Evolutionary conservation across 176 grass and related monocot genomes (phyloP), one percentile per base, ranked within the genome.

Genomic region (Phyllostachys edulis): DNA sequence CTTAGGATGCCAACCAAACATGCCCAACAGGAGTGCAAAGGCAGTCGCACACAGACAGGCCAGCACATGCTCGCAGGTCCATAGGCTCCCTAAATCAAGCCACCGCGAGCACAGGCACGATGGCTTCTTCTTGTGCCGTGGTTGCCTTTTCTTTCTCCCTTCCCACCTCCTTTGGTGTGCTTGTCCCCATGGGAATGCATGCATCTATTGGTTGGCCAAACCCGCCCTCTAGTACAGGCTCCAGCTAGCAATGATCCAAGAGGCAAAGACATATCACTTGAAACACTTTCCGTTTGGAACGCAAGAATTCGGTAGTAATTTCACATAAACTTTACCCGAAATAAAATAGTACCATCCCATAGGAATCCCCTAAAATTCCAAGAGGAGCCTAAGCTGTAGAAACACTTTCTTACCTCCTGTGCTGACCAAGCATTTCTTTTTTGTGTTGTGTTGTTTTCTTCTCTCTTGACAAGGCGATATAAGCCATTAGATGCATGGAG

Each of bases 51-150:
- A 15, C 1, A 11, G 38, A 39, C 7, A 4, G 72, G 50, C 21
- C 21, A 61, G n/a, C 67, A 80, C 76, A 86, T 71, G 66, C 54
- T n/a, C 15, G 65, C 46, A 41, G 71, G 51, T 57, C 27, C 52
- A 73, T 26, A n/a, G 39, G 34, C 59, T 0, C 40, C 66, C 17
- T 16, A 20, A 61, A 59, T 21, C 29, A 75, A 61, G 34, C 23
- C 37, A 29, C 15, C 47, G 47, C 47, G 15, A 54, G 50, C 16
- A 18, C 7, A 55, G 17, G 20, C 67, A 82, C 29, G 66, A 71
- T 46, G 37, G 51, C 61, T 71, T 38, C 61, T 71, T 38, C 63
- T 8, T 64, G 44, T 45, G 39, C 47, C n/a, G 47, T n/a, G 17
- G 52, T 13, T 34, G 55, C 70, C 65, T 41, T 39, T 2, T 32